Conservation (phyloP, 495 filamentous ascomycete species). For the Daldinia bambusicola region DNA sequence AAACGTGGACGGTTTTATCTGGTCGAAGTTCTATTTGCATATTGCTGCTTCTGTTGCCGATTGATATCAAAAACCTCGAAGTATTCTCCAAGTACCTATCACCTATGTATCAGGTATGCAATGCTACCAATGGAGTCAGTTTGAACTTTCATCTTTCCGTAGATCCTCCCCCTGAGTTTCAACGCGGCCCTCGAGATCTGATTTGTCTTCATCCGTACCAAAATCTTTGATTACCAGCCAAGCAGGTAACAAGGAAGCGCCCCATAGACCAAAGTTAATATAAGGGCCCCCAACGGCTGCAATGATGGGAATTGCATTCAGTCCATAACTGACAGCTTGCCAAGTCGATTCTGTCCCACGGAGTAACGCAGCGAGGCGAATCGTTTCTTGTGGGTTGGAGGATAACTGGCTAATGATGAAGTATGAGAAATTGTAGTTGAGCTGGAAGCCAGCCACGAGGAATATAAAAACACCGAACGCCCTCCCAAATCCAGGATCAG, state of each 20-base stretch:
- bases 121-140: not conserved
- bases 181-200: constrained; percentile 13
- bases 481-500: constrained; percentile 62
- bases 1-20: too few relatives aligned
- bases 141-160: constrained; percentile 11
- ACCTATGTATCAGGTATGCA: not conserved
- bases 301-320: constrained; percentile 66
- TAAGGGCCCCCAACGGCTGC: constrained; percentile 69
- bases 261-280: constrained; percentile 72
- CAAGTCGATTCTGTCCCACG: constrained; percentile 71
- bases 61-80: not conserved
- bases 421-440: constrained; percentile 73
- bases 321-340: constrained; percentile 70
- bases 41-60: not conserved
- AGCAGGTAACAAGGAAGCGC: constrained; percentile 63
- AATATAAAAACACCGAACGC: constrained; percentile 69
- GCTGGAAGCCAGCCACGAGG: constrained; percentile 67
- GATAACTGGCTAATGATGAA: constrained; percentile 71
- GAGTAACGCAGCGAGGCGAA: constrained; percentile 69
- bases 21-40: not conserved
- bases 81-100: too few relatives aligned
- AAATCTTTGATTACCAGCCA: constrained; percentile 67
- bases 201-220: constrained; percentile 45
- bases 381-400: constrained; percentile 63
- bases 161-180: constrained; percentile 15